Evolutionary conservation across 306 rosid genomes (phyloP).

Genomic region (Macrotyloma uniflorum): DNA sequence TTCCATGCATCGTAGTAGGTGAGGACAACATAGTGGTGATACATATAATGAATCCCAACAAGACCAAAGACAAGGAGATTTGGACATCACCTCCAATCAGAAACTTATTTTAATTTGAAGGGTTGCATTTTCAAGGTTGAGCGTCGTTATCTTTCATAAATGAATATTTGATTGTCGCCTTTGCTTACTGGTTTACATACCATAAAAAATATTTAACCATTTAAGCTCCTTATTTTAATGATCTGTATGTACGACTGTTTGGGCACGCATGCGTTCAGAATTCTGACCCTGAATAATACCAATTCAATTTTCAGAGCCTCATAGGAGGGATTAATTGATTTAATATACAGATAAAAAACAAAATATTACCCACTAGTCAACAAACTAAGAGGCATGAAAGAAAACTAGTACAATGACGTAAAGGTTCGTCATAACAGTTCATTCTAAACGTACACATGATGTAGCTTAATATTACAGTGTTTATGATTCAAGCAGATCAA

Average conservation of each 20-base stretch:
- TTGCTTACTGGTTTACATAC: background rate
- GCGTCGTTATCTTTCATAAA: background rate
- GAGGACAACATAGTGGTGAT: background rate
- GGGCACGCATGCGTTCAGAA: background rate
- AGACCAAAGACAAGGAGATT: background rate
- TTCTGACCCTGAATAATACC: background rate
- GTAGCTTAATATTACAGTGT: background rate
- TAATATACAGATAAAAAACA: background rate
- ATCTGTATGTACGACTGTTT: background rate
- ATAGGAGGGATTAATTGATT: background rate
- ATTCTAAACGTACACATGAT: slow-evolving; percentile 1
- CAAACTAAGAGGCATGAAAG: slow-evolving; percentile 9
- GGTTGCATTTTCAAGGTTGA: slow-evolving; percentile 14
- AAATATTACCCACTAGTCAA: background rate
- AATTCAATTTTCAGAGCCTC: background rate
- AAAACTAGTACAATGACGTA: background rate
- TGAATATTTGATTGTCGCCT: background rate
- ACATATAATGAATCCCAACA: background rate
- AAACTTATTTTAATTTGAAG: background rate
- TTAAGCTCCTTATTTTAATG: background rate
- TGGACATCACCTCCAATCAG: background rate
- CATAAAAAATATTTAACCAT: background rate
- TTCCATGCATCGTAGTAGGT: background rate
- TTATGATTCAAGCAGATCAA: slow-evolving; percentile 17
- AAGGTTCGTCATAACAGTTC: background rate